These are phyloP conservation scores for Mycena indigotica DNA, from an alignment of 768 basidiomycete genomes.

Conservation along the genomic window DNA sequence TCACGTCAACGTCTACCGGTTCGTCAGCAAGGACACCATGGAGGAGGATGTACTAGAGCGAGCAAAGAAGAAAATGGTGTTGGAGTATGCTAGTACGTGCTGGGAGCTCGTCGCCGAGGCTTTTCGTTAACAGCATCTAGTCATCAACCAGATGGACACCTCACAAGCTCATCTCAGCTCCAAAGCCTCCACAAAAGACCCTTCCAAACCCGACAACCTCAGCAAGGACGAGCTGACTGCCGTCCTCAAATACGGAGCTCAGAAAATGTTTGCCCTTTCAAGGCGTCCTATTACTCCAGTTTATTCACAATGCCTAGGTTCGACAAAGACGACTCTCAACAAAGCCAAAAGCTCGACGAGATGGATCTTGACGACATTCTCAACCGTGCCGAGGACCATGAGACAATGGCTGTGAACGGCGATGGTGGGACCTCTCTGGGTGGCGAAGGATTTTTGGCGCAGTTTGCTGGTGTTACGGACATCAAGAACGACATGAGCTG, in stretches of 20 bases:
- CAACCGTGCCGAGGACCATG: slow-evolving; percentile 95
- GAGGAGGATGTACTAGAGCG: slow-evolving; percentile 98
- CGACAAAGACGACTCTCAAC: slow-evolving; percentile 92
- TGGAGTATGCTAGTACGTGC: slow-evolving; percentile 96
- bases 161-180: slow-evolving; percentile 94
- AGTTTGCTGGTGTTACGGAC: slow-evolving; percentile 95
- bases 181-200: slow-evolving; percentile 68
- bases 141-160: slow-evolving; percentile 99
- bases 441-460: slow-evolving; percentile 93
- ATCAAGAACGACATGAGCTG: slow-evolving; percentile 98
- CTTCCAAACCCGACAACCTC: slow-evolving; percentile 76
- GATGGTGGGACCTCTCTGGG: slow-evolving; percentile 94
- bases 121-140: slow-evolving; percentile 40
- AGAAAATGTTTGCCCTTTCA: slow-evolving; percentile 74
- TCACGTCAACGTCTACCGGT: slow-evolving; percentile 97
- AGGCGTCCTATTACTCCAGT: background rate
- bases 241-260: slow-evolving; percentile 97
- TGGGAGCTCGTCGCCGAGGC: background rate
- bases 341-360: slow-evolving; percentile 95
- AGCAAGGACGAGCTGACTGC: slow-evolving; percentile 97
- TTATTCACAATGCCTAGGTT: slow-evolving; percentile 56
- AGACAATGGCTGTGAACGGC: slow-evolving; percentile 80
- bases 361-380: slow-evolving; percentile 99
- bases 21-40: slow-evolving; percentile 99
- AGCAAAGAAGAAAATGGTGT: slow-evolving; percentile 99